A percentile compares a stretch with the other conserved stretches of the same genome.
Evolutionary conservation across 1,284 basidiomycete species (phyloP).

Genomic region (Amylostereum areolatum): DNA sequence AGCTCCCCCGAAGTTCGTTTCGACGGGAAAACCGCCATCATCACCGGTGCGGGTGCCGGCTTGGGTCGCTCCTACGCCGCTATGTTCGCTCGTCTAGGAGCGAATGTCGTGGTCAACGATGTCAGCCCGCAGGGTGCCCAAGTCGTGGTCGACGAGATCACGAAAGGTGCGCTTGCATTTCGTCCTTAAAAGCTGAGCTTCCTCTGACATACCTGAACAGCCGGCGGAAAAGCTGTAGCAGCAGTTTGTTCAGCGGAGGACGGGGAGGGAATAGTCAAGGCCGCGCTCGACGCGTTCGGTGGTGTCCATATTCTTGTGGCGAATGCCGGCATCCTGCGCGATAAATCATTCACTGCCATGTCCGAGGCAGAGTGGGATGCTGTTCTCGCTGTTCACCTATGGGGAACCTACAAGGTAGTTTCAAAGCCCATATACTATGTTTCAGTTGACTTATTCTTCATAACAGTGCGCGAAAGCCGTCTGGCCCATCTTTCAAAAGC

Average conservation of each 20-base stretch:
- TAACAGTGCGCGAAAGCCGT: conserved; percentile 85
- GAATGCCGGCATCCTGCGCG: conserved; percentile 92
- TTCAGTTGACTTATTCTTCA: not conserved
- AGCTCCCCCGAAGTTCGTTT: conserved; percentile 71
- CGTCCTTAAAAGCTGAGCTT: not conserved
- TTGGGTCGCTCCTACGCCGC: conserved; percentile 90
- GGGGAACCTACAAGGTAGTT: conserved; percentile 63
- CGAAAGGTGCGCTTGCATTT: conserved; percentile 44
- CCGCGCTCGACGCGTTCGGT: conserved; percentile 85
- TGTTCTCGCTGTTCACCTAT: conserved; percentile 85
- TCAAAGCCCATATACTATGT: not conserved
- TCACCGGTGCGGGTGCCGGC: conserved; percentile 92
- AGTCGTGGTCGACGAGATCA: conserved; percentile 83
- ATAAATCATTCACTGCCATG: conserved; percentile 89
- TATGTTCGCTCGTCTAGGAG: conserved; percentile 88
- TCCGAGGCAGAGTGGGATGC: conserved; percentile 93
- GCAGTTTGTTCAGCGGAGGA: conserved; percentile 89
- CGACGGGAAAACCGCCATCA: conserved; percentile 87
- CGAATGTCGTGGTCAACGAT: conserved; percentile 97
- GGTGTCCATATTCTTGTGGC: conserved; percentile 86
- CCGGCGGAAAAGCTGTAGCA: conserved; percentile 84
- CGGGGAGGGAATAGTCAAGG: conserved; percentile 86
- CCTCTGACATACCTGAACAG: conserved; percentile 28
- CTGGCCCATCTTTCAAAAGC: conserved; percentile 96
- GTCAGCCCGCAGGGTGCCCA: conserved; percentile 83